Conservation (phyloP, 2,329 filamentous ascomycete genomes). For the Sclerotinia borealis region DNA sequence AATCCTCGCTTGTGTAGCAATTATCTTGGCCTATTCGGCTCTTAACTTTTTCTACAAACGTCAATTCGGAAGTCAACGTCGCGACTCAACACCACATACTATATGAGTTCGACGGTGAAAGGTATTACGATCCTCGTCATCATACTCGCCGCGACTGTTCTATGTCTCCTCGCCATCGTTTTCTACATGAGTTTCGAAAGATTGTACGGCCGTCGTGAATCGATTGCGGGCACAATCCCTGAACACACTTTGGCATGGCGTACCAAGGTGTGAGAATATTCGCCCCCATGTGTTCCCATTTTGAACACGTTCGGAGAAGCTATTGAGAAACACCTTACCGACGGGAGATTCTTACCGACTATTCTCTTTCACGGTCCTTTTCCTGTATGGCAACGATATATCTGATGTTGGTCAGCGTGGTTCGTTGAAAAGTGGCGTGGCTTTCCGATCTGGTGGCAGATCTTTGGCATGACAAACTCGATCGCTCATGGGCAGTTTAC, state of each 20-base stretch:
- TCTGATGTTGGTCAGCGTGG: not conserved
- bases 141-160: not conserved
- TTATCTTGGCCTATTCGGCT: slow-evolving; percentile 8
- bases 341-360: not conserved
- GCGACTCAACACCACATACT: not conserved
- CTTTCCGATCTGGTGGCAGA: not conserved
- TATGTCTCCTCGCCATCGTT: not conserved
- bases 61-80: slow-evolving; percentile 12
- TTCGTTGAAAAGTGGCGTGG: not conserved
- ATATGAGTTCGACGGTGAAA: slow-evolving; percentile 3
- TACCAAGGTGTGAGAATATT: slow-evolving; percentile 4
- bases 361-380: not conserved
- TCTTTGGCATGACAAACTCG: not conserved
- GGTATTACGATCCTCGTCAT: not conserved
- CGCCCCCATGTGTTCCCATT: not conserved
- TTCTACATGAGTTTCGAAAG: slow-evolving; percentile 2
- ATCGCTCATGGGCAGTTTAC: not conserved
- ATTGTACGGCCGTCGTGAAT: not conserved
- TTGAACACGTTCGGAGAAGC: not conserved
- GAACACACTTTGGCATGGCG: slow-evolving; percentile 3
- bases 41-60: slow-evolving; percentile 12
- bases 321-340: not conserved
- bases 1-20: slow-evolving; percentile 9
- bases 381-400: not conserved
- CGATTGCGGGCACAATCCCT: not conserved